Evolutionary conservation across 306 rosid species (phyloP), one percentile per base, ranked within the genome.

Genomic region (Lotus japonicus): DNA sequence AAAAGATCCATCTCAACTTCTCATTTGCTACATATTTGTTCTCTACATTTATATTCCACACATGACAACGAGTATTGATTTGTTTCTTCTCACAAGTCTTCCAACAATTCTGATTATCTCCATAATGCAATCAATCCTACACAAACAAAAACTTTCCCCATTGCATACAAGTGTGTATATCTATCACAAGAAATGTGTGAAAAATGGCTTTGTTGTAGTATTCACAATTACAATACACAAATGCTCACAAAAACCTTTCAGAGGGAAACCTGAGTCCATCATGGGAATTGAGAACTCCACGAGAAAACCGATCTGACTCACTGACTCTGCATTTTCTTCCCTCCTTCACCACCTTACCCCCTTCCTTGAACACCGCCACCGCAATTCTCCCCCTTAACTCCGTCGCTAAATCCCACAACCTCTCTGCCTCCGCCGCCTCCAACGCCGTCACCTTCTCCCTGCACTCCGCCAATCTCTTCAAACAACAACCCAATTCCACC

Each of bases 391-490:
- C 85, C 82, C 55, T 83, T 26, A 83, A 64, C 45, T 84, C 79
- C 11, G 58, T 53, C 13, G 84, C 73, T 53, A 56, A n/a, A n/a
- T 55, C 71, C 95, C 96, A 89, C 44, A 92, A 74, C 7, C 72
- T 50, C 28, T 10, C 14, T 21, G 2, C 26, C 26, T 21, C 26
- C 26, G 26, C 26, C 6, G 4, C 28, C 2, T 45, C 73, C 31
- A 21, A 14, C 23, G 0, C 49, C 79, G 33, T 5, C 26, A 50
- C 1, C 61, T 53, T 82, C 71, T 79, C 96, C 66, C 18, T 51
- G 41, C 84, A 83, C 59, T 84, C 81, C 57, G 84, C 95, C 44
- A 84, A 46, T 11, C 96, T 78, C 81, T 82, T 90, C 84, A 88
- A 67, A 19, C 70, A 77, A 51, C 85, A 82, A 2, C 75, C 82